Evolutionary conservation across 176 grass and related monocot species (phyloP).

Genomic region (Bromus sterilis): DNA sequence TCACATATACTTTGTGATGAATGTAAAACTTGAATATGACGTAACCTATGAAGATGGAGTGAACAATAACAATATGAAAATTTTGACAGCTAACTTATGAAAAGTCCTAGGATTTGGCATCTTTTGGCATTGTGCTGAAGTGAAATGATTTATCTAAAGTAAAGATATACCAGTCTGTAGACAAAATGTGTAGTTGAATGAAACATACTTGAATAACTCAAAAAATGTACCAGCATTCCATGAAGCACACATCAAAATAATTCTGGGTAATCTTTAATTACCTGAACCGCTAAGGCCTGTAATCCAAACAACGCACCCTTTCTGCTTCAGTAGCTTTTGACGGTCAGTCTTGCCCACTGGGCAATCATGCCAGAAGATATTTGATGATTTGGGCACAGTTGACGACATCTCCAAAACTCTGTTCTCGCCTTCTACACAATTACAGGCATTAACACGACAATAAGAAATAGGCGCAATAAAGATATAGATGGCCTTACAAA

Average conservation of each 20-base stretch:
- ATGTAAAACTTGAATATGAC: background rate
- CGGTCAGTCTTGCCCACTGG: constrained; percentile 57
- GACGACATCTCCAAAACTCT: constrained; percentile 27
- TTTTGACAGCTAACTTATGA: background rate
- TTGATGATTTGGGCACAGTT: constrained; percentile 34
- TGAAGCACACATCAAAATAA: background rate
- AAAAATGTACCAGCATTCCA: background rate
- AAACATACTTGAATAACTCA: background rate
- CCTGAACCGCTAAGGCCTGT: constrained; percentile 88
- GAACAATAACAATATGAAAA: background rate
- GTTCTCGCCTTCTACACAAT: constrained; percentile 11
- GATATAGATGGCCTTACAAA: background rate
- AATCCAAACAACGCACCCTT: constrained; percentile 88
- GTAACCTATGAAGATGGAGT: background rate
- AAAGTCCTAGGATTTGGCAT: background rate
- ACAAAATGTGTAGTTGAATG: background rate
- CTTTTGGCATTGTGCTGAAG: background rate
- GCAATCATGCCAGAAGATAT: constrained; percentile 88
- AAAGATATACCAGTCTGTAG: background rate
- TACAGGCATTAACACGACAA: background rate
- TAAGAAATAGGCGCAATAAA: background rate
- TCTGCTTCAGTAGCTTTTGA: constrained; percentile 66
- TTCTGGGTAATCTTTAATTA: background rate
- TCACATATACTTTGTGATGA: background rate
- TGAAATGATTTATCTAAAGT: background rate